Conservation (phyloP, 345 rosid genomes). For the Crucihimalaya himalaica region DNA sequence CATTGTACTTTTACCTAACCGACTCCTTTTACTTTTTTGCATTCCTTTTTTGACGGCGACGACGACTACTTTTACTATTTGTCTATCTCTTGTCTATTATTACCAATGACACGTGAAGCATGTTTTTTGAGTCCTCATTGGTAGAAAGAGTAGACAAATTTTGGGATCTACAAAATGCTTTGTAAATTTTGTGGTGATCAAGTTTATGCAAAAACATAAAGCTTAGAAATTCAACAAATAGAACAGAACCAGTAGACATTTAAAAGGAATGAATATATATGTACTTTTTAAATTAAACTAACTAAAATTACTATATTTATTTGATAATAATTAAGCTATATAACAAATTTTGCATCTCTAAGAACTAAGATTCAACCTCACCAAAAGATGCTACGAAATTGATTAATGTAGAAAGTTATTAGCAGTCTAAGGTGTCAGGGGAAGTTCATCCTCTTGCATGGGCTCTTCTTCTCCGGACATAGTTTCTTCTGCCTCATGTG, state of each 20-base stretch:
- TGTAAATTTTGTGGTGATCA: too few species aligned
- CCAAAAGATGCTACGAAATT: background rate
- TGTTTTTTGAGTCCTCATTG: background rate
- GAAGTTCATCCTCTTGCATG: conserved; percentile 30
- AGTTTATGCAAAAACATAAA: too few species aligned
- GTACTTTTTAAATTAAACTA: too few species aligned
- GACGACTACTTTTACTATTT: background rate
- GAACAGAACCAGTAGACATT: too few species aligned
- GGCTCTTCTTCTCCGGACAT: conserved; percentile 44
- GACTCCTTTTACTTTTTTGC: background rate
- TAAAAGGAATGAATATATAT: too few species aligned
- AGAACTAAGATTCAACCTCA: background rate
- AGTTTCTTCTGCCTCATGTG: conserved; percentile 25
- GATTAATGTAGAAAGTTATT: background rate
- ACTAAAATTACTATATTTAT: too few species aligned
- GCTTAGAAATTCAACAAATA: too few species aligned
- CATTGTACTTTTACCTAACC: background rate
- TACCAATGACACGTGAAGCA: background rate
- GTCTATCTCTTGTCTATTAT: background rate
- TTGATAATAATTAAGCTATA: too few species aligned
- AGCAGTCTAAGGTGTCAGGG: conserved; percentile 7
- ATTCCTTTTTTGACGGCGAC: background rate
- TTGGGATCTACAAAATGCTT: background rate
- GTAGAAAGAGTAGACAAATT: background rate
- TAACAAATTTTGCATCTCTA: too few species aligned